Evolutionary conservation across 1,284 basidiomycete species (phyloP).

Genomic region (Xerocomus minutiporus): DNA sequence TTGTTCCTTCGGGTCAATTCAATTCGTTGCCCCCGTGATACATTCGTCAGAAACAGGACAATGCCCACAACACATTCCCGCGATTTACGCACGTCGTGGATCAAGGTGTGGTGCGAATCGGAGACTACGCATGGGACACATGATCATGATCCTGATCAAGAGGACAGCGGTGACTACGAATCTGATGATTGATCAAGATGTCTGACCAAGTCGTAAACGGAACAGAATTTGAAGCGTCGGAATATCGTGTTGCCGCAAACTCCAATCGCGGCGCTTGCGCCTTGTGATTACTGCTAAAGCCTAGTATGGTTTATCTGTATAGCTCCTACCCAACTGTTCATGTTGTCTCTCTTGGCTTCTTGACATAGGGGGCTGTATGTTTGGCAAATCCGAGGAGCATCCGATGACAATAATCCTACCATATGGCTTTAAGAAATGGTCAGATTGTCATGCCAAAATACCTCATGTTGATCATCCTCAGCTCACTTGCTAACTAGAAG

Average conservation of each 20-base stretch:
- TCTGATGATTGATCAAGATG: background rate
- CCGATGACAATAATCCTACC: too few species aligned
- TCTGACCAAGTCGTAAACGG: background rate
- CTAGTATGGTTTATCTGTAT: background rate
- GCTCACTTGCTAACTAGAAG: too few species aligned
- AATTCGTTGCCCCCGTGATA: conserved; percentile 4
- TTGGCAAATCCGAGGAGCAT: too few species aligned
- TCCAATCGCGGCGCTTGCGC: too few species aligned
- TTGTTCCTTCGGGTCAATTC: conserved; percentile 8
- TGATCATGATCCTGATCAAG: background rate
- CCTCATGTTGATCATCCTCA: too few species aligned
- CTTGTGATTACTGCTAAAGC: background rate
- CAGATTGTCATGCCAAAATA: too few species aligned
- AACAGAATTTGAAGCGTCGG: background rate
- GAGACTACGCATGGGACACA: background rate
- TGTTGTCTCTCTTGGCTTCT: background rate
- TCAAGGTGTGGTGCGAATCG: background rate
- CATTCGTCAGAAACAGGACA: conserved; percentile 10
- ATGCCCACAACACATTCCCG: background rate
- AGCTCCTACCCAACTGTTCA: too few species aligned
- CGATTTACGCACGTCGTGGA: conserved; percentile 3
- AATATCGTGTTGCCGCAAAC: background rate
- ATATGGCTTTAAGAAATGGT: too few species aligned
- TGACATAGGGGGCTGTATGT: background rate
- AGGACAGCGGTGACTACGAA: background rate